These are phyloP conservation scores for Apophysomyces elegans DNA, from an alignment of 371 early-diverging fungal genomes.

Conservation along the genomic window DNA sequence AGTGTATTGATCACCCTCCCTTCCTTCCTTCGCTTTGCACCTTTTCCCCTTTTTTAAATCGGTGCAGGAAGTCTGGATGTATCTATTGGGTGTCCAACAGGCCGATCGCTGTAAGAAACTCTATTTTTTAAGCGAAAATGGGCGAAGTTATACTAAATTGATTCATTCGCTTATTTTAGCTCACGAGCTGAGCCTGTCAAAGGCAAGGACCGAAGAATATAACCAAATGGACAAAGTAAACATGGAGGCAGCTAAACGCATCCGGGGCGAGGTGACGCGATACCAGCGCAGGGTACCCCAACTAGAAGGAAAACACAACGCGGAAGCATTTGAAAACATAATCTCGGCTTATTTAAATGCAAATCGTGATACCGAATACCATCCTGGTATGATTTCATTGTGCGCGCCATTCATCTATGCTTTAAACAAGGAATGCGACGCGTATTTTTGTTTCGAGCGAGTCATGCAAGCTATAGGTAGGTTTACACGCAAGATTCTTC, in stretches of 20 bases:
- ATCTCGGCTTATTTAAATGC: conserved; percentile 82
- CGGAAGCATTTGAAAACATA: conserved; percentile 75
- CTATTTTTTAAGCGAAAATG: background rate
- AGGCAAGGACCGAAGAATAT: conserved; percentile 76
- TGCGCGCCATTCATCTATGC: conserved; percentile 87
- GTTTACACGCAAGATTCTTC: background rate
- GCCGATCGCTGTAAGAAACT: conserved; percentile 80
- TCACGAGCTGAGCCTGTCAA: conserved; percentile 71
- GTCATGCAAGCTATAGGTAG: conserved; percentile 73
- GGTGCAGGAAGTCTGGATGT: conserved; percentile 89
- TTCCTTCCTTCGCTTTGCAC: conserved; percentile 10
- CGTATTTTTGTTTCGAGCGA: conserved; percentile 81
- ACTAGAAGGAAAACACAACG: conserved; percentile 33
- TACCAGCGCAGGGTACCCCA: conserved; percentile 64
- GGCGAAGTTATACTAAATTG: background rate
- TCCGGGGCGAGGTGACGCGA: conserved; percentile 85
- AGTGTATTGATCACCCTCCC: conserved; percentile 10
- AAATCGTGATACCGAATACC: conserved; percentile 79
- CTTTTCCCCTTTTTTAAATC: conserved; percentile 13
- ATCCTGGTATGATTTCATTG: conserved; percentile 74
- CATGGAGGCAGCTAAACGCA: conserved; percentile 77
- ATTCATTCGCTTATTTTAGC: conserved; percentile 45
- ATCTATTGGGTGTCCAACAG: conserved; percentile 83
- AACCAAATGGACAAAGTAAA: conserved; percentile 77
- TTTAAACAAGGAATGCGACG: conserved; percentile 77